Conservation (phyloP, 139 green algal genomes). For the Edaphochlamys debaryana region DNA sequence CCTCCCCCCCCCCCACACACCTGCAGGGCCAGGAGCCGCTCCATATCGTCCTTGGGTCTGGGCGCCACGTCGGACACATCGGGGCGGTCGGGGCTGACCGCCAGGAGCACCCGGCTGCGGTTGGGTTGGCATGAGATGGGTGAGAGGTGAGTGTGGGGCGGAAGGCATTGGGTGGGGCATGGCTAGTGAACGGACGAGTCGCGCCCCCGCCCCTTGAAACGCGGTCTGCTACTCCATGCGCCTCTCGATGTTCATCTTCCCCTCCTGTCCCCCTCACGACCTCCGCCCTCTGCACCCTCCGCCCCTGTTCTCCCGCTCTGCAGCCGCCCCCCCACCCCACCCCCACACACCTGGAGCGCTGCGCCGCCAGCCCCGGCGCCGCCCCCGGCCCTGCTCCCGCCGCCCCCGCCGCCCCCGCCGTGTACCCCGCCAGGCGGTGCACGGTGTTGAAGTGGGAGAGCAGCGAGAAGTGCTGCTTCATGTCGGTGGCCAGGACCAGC, state of each 20-base stretch:
- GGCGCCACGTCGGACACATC: neutral
- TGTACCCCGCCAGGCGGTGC: conserved; percentile 39
- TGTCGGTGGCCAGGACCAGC: conserved; percentile 45
- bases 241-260: too few relatives aligned
- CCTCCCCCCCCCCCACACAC: neutral
- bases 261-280: too few relatives aligned
- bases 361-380: neutral
- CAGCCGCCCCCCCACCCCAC: too few relatives aligned
- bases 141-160: neutral
- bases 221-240: too few relatives aligned
- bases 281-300: too few relatives aligned
- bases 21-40: neutral
- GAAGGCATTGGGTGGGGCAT: too few relatives aligned
- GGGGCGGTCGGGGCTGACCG: too few relatives aligned
- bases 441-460: conserved; percentile 60
- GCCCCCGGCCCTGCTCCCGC: neutral
- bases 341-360: neutral
- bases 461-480: conserved; percentile 54
- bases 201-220: too few relatives aligned
- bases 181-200: too few relatives aligned
- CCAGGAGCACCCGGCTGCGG: too few relatives aligned
- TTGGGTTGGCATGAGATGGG: neutral
- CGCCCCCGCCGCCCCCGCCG: neutral
- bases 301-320: too few relatives aligned
- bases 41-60: neutral